Conservation (phyloP, 495 filamentous ascomycete genomes). For the Talaromyces thailandensis region DNA sequence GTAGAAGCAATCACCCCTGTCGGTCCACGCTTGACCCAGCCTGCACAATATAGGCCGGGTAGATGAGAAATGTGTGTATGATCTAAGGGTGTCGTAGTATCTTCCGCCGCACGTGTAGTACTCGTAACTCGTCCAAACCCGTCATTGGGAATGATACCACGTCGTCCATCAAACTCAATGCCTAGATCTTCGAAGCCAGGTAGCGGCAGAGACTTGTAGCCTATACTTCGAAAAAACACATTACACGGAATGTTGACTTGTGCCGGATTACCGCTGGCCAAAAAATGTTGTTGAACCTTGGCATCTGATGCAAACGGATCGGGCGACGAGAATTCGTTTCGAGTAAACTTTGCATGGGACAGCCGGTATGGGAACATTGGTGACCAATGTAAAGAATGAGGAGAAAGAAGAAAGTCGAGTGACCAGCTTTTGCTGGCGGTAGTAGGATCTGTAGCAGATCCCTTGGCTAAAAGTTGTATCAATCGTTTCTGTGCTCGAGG, state of each 20-base stretch:
- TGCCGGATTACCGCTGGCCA: slow-evolving; percentile 32
- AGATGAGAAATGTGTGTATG: slow-evolving; percentile 39
- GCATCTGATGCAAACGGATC: slow-evolving; percentile 36
- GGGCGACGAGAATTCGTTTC: slow-evolving; percentile 43
- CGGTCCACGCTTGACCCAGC: slow-evolving; percentile 93
- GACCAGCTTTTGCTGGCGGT: slow-evolving; percentile 64
- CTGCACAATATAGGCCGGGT: slow-evolving; percentile 84
- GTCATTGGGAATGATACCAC: slow-evolving; percentile 81
- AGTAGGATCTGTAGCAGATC: slow-evolving; percentile 41
- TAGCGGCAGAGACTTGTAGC: slow-evolving; percentile 74
- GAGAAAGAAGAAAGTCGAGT: slow-evolving; percentile 72
- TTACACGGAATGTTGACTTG: slow-evolving; percentile 46
- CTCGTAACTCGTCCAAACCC: slow-evolving; percentile 61
- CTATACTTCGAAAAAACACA: slow-evolving; percentile 82
- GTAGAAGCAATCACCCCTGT: slow-evolving; percentile 94
- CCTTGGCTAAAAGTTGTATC: slow-evolving; percentile 70
- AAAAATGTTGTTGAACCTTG: slow-evolving; percentile 28
- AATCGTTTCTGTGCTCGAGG: slow-evolving; percentile 67
- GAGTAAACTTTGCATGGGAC: slow-evolving; percentile 54
- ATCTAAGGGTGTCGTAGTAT: slow-evolving; percentile 19
- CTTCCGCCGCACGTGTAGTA: slow-evolving; percentile 14
- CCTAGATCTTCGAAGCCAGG: slow-evolving; percentile 67
- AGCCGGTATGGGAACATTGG: slow-evolving; percentile 35
- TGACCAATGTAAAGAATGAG: slow-evolving; percentile 54
- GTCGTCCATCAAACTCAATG: slow-evolving; percentile 64